Percentiles rank a stretch among this genome's conserved stretches.
Evolutionary conservation across 2,329 filamentous ascomycete genomes (phyloP).

Genomic region (Trichoderma koningii): DNA sequence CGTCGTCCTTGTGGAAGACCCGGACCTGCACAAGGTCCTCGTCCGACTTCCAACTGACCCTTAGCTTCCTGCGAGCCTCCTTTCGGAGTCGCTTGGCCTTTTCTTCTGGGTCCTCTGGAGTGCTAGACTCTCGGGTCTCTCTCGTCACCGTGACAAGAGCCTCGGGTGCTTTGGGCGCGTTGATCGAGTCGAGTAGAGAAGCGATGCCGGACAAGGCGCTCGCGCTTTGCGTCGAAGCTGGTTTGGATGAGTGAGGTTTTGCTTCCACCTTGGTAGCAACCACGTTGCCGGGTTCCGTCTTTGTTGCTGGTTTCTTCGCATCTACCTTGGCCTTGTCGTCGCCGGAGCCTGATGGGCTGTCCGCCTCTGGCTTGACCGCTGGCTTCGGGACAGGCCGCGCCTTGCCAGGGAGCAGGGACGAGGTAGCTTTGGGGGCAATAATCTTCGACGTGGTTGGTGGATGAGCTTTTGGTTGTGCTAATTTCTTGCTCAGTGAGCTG

Average conservation of each 20-base stretch:
- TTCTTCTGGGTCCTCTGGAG: constrained; percentile 67
- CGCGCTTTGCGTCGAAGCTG: constrained; percentile 37
- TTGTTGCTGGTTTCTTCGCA: constrained; percentile 32
- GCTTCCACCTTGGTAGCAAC: constrained; percentile 36
- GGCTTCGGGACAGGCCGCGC: constrained; percentile 49
- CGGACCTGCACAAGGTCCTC: constrained; percentile 66
- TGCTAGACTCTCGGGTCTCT: constrained; percentile 51
- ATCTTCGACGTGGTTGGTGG: constrained; percentile 37
- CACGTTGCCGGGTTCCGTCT: constrained; percentile 31
- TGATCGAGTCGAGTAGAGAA: constrained; percentile 55
- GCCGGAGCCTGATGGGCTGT: constrained; percentile 34
- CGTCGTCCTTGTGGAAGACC: constrained; percentile 70
- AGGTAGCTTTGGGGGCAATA: constrained; percentile 37
- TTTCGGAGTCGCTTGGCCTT: constrained; percentile 69
- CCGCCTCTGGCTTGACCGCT: constrained; percentile 42
- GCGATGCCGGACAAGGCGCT: constrained; percentile 52
- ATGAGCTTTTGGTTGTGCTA: constrained; percentile 42
- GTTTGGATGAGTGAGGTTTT: constrained; percentile 37
- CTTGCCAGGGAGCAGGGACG: constrained; percentile 52
- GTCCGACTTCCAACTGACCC: constrained; percentile 71
- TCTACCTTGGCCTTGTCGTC: constrained; percentile 41
- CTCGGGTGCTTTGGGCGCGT: constrained; percentile 45
- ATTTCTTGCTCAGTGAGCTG: constrained; percentile 45
- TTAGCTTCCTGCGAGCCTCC: constrained; percentile 68
- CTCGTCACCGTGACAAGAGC: constrained; percentile 51